A percentile compares a stretch with the other conserved stretches of the same genome.
Conservation (phyloP, 306 rosid species). For the Erythrophleum fordii region DNA sequence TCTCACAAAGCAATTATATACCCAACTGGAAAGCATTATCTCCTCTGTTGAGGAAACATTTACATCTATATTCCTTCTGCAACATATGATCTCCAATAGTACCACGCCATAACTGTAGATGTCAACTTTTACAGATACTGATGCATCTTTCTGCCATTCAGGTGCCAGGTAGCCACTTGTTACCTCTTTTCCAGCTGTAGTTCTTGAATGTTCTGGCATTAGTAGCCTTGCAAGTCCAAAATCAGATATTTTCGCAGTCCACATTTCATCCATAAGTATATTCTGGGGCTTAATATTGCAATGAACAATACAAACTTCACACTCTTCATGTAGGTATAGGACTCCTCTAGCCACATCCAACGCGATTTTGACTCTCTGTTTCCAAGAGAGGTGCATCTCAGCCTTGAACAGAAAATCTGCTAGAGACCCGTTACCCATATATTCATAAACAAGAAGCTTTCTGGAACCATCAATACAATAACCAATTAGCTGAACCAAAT, state of each 20-base stretch:
- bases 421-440: constrained; percentile 52
- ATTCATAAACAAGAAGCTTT: constrained; percentile 50
- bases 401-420: constrained; percentile 33
- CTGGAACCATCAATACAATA: constrained; percentile 45
- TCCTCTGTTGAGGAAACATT: constrained; percentile 26
- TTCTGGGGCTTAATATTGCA: constrained; percentile 50
- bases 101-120: constrained; percentile 42
- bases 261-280: constrained; percentile 49
- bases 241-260: constrained; percentile 49
- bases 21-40: constrained; percentile 43
- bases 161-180: constrained; percentile 45
- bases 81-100: constrained; percentile 42
- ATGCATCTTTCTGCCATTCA: constrained; percentile 41
- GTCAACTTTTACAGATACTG: constrained; percentile 37
- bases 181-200: background rate
- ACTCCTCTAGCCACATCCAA: constrained; percentile 43
- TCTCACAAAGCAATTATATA: constrained; percentile 38
- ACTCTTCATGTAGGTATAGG: constrained; percentile 50
- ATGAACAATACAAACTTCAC: constrained; percentile 43
- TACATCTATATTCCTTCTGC: constrained; percentile 35
- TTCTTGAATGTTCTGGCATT: background rate
- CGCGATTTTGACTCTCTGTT: constrained; percentile 40
- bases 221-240: constrained; percentile 48
- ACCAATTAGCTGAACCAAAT: constrained; percentile 51
- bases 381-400: background rate